These are phyloP conservation scores for Tardiomyces digboiensis DNA, from an alignment of 1,139 yeast species.

Conservation along the genomic window DNA sequence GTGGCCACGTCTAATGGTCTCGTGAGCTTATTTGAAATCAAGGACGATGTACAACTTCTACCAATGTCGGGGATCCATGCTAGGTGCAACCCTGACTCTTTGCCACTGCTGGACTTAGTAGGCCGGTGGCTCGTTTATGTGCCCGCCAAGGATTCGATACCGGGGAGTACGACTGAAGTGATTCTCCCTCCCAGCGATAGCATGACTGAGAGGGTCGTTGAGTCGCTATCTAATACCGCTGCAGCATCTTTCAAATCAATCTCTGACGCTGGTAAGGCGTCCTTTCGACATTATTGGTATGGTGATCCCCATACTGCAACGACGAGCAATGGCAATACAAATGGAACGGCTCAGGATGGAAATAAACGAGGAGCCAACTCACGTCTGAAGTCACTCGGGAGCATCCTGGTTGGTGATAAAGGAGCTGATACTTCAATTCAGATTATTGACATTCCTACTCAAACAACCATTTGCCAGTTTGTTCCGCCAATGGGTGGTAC, in stretches of 20 bases:
- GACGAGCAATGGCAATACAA: background rate
- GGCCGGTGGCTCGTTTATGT: constrained; percentile 20
- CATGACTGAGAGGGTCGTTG: constrained; percentile 19
- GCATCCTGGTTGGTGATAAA: constrained; percentile 9
- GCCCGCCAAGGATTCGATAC: constrained; percentile 1
- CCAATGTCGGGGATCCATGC: constrained; percentile 17
- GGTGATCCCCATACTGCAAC: background rate
- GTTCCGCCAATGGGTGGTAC: constrained; percentile 58
- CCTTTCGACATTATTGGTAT: constrained; percentile 15
- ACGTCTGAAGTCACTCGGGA: background rate
- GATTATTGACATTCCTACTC: constrained; percentile 39
- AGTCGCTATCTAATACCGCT: constrained; percentile 19
- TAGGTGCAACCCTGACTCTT: constrained; percentile 11
- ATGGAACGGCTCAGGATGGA: background rate
- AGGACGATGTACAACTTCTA: constrained; percentile 9
- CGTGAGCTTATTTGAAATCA: constrained; percentile 12
- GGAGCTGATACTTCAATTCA: constrained; percentile 14
- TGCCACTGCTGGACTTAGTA: constrained; percentile 17
- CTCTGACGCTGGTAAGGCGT: constrained; percentile 22
- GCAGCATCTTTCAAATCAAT: constrained; percentile 21
- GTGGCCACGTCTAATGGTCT: constrained; percentile 8
- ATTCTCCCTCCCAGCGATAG: constrained; percentile 22
- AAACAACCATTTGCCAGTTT: constrained; percentile 40
- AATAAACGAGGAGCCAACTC: background rate
- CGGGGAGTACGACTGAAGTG: constrained; percentile 15